These are phyloP conservation scores for Hysterium pulicare DNA, from an alignment of 2,329 filamentous ascomycete genomes.

Conservation along the genomic window DNA sequence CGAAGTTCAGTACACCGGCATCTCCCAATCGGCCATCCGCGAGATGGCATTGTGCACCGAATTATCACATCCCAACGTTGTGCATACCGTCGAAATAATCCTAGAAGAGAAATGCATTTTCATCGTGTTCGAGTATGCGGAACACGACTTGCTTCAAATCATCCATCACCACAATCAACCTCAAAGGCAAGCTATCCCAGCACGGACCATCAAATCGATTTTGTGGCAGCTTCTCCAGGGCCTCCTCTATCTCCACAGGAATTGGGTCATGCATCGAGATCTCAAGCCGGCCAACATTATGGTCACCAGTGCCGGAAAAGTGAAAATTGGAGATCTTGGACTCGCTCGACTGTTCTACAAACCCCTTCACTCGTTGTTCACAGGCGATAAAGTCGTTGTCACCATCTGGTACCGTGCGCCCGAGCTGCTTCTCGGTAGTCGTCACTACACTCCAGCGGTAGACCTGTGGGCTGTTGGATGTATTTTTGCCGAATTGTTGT, in stretches of 20 bases:
- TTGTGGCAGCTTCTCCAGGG: slow-evolving; percentile 95
- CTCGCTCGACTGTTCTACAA: slow-evolving; percentile 92
- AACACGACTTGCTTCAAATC: slow-evolving; percentile 95
- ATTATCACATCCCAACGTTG: slow-evolving; percentile 82
- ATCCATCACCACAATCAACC: slow-evolving; percentile 96
- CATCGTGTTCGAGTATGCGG: slow-evolving; percentile 98
- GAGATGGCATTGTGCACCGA: slow-evolving; percentile 98
- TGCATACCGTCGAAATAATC: slow-evolving; percentile 90
- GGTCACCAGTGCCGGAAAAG: slow-evolving; percentile 84
- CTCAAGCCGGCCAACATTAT: slow-evolving; percentile 98
- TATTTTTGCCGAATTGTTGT: slow-evolving; percentile 92
- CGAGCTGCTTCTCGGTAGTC: slow-evolving; percentile 82
- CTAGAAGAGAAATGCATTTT: slow-evolving; percentile 98
- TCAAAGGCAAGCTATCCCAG: slow-evolving; percentile 81
- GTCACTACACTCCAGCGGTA: slow-evolving; percentile 96
- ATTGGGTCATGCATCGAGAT: slow-evolving; percentile 96
- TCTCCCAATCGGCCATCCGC: slow-evolving; percentile 93
- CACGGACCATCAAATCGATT: slow-evolving; percentile 85
- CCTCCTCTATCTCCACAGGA: slow-evolving; percentile 88
- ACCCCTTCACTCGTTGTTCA: slow-evolving; percentile 85
- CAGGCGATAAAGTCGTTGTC: slow-evolving; percentile 95
- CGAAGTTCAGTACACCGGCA: slow-evolving; percentile 93
- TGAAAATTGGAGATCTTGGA: slow-evolving; percentile 93
- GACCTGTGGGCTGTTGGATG: slow-evolving; percentile 98
- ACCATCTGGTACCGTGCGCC: slow-evolving; percentile 99